Conservation (phyloP, 345 rosid genomes). For the Abelmoschus esculentus region DNA sequence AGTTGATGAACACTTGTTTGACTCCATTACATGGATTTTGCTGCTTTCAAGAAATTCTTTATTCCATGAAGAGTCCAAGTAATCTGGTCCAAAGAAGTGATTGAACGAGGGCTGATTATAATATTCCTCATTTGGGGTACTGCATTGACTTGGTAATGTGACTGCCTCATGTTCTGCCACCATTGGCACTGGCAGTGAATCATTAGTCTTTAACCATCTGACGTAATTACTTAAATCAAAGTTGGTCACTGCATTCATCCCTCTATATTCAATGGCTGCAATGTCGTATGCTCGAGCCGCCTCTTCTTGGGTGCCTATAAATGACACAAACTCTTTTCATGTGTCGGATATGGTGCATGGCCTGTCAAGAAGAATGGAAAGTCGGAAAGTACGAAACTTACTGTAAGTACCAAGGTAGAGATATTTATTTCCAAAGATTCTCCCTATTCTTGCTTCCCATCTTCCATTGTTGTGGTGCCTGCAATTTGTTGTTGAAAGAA, state of each 20-base stretch:
- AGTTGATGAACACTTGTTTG: conserved; percentile 28
- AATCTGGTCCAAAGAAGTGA: conserved; percentile 19
- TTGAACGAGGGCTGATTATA: conserved; percentile 21
- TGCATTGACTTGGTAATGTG: conserved; percentile 8
- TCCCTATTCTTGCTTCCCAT: conserved; percentile 74
- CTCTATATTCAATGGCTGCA: conserved; percentile 47
- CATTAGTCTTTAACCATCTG: conserved; percentile 45
- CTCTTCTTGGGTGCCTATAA: conserved; percentile 48
- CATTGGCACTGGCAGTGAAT: conserved; percentile 1
- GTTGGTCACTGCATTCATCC: conserved; percentile 46
- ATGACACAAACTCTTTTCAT: background rate
- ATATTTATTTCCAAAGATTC: conserved; percentile 67
- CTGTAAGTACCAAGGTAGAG: conserved; percentile 70
- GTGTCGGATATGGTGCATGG: background rate
- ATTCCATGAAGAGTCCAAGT: conserved; percentile 15
- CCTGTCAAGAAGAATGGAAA: no score
- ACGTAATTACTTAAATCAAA: conserved; percentile 45
- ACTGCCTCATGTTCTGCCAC: conserved; percentile 15
- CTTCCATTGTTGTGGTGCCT: conserved; percentile 70
- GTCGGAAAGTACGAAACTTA: conserved; percentile 17
- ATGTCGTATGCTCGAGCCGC: conserved; percentile 49
- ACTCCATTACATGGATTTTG: conserved; percentile 12
- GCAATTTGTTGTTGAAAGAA: conserved; percentile 12
- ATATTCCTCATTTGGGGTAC: conserved; percentile 26
- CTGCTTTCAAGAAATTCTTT: conserved; percentile 21